Base-by-base conservation (phyloP, 2,329 filamentous ascomycete genomes). In the Cryphonectria radicalis region DNA sequence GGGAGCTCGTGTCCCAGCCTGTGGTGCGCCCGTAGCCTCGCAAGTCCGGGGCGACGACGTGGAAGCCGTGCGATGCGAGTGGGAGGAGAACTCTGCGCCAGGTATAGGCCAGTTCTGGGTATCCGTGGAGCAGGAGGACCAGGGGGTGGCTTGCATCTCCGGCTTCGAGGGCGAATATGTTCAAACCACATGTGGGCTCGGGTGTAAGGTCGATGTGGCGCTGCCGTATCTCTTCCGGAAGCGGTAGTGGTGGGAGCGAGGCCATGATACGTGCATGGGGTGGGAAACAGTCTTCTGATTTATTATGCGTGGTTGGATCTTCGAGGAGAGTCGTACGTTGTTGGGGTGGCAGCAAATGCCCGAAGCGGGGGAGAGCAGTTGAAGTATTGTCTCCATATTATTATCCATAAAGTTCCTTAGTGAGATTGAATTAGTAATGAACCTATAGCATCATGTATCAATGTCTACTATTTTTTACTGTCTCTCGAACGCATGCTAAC, bases 11-110 rank as follows among this genome's bases (percentile, higher is more conserved):
- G 76, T 90, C 86, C 87, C 88, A 89, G 65, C 88, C 88, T 0
- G 84, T 89, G 0, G 90, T 93, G 37, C 90, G 85, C 14, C 91
- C 91, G 74, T 91, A 92, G 10, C 90, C 91, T 65, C 91, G 85
- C 75, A 91, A 89, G 75, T 93, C 91, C 50, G 88, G 88, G 1
- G 91, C 90, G 1, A 92, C 87, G 68, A 90, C 89, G 76, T 90
- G 86, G 79, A 89, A 92, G 40, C 90, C 90, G 7, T 85, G 82
- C 0, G 80, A 79, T 6, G 90, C 88, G n/a, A 93, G 81, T 0
- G 81, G 77, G 8, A 86, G 84, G 75, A 93, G 84, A 50, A 92
- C 80, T 70, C 89, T 88, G 67, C 90, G 87, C 90, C 90, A 93
- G 63, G 90, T 92, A 78, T 87, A 93, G 40, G 91, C 89, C 2